Conservation (phyloP, 75 land plant species). For the Adiantum capillusveneris region DNA sequence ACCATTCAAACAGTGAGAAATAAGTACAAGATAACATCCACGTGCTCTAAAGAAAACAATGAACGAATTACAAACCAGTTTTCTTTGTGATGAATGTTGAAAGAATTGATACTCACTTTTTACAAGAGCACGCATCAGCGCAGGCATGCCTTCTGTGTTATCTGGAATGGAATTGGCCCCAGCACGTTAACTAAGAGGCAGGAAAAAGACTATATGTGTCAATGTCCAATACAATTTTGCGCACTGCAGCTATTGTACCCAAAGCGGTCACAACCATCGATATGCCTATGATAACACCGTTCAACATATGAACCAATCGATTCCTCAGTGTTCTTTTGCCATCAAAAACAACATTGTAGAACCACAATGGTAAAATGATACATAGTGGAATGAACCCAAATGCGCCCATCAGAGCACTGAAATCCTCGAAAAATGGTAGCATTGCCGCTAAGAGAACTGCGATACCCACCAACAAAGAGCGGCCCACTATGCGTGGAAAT, state of each 20-base stretch:
- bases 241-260: conserved; percentile 47
- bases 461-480: conserved; percentile 32
- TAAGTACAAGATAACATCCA: too few species aligned
- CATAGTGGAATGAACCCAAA: conserved; percentile 75
- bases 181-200: conserved; percentile 8
- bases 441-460: conserved; percentile 58
- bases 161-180: too few species aligned
- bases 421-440: conserved; percentile 89
- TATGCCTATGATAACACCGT: conserved; percentile 27
- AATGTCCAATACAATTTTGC: conserved; percentile 61
- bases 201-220: conserved; percentile 43
- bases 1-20: too few species aligned
- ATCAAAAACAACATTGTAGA: conserved; percentile 54
- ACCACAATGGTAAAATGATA: conserved; percentile 48
- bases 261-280: conserved; percentile 33
- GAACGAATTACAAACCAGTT: too few species aligned
- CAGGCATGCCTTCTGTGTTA: too few species aligned
- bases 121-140: too few species aligned
- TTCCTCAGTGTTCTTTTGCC: conserved; percentile 22
- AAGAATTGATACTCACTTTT: too few species aligned
- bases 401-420: conserved; percentile 62
- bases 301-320: conserved; percentile 34
- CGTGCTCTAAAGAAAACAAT: too few species aligned
- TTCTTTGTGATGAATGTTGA: too few species aligned
- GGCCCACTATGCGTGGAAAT: conserved; percentile 40